Base-by-base conservation (phyloP, 805 yeast genomes). In the Saccharomycopsis synnaedendra region DNA sequence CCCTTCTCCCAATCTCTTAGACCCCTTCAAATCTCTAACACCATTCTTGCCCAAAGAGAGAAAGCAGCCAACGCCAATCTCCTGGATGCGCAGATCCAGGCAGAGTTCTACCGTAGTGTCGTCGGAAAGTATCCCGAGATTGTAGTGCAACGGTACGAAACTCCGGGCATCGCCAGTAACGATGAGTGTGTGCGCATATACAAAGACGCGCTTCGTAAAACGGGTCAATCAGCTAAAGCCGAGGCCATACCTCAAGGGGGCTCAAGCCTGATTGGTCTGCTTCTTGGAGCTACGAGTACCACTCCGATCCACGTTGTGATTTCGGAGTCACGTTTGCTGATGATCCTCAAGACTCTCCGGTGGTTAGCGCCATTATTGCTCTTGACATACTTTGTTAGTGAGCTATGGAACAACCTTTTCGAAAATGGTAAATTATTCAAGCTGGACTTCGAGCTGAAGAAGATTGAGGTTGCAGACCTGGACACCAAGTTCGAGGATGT, bases 221-320 rank as follows among this genome's bases (percentile, higher is more conserved):
- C 80, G 53, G 96, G 96, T 39, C 81, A 85, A 57, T 70, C 71
- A 52, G 82, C 79, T 45, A 87, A 85, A 62, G 93, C 95, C 3
- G 87, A 77, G 52, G 74, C 78, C 45, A 76, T 80, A 38, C 72
- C 80, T 41, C 49, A 51, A 19, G 45, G 59, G 5, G 57, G 59
- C 4, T 44, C 34, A 28, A 43, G n/a, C 30, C 10, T 28, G 37
- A 28, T 52, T 31, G 50, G 48, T 7, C 74, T 82, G 48, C 6
- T 41, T 6, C 8, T 11, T 29, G 44, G 44, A 30, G 33, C 44
- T 8, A 42, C 10, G 8, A 5, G 32, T 3, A 65, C 75, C 50
- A 95, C 86, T 53, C 98, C 99, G 1, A 74, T 93, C 38, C 96
- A 90, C 64, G 98, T 93, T n/a, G 75, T 90, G 11, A 85, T 93